Evolutionary conservation across 352 stramenopile genomes (phyloP), one percentile per base, ranked within the genome.

Genomic region (Hyaloperonospora brassicae): DNA sequence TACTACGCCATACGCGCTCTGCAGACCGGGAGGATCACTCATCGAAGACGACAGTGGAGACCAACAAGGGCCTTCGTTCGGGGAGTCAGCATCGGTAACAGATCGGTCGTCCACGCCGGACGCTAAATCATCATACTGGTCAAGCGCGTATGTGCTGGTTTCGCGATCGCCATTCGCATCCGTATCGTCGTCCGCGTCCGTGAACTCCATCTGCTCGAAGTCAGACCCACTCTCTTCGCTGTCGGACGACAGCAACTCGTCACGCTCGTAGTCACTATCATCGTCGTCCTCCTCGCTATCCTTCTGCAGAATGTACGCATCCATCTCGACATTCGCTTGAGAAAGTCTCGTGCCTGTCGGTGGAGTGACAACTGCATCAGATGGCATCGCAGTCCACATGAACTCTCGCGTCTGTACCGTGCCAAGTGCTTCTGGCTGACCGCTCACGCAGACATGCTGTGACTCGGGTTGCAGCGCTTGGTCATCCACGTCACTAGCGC

Each of bases 261-360:
- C 84, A 23, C 80, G 77, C 52, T 93, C 84, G 57, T 87, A 93
- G 27, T 93, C 84, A 52, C 79, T 91, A 22, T 93, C 84, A 47
- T 89, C 79, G 8, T 86, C 72, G 17, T 79, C 69, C 21, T 79
- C 69, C 1, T 73, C 63, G 10, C 62, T 64, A 9, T 79, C 63
- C 38, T 47, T 67, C 36, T 31, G 56, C 11, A 17, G 25, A 51
- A 36, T 52, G 22, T 46, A 21, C 7, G 48, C 58, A 2, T 60
- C 43, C 40, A 64, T 53, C 12, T 45, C 17, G 51, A 40, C 43
- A 9, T 13, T 46, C 21, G 44, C 50, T 59, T 60, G 49, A 42
- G n/a, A 31, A 36, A 58, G 38, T 7, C 27, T 13, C 31, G 24
- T 13, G n/a, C 61, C 43, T 21, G 21, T 24, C 2, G 38, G 41